These are phyloP conservation scores for Penicillium sp. DNA, from an alignment of 2,329 filamentous ascomycete genomes.

Conservation along the genomic window DNA sequence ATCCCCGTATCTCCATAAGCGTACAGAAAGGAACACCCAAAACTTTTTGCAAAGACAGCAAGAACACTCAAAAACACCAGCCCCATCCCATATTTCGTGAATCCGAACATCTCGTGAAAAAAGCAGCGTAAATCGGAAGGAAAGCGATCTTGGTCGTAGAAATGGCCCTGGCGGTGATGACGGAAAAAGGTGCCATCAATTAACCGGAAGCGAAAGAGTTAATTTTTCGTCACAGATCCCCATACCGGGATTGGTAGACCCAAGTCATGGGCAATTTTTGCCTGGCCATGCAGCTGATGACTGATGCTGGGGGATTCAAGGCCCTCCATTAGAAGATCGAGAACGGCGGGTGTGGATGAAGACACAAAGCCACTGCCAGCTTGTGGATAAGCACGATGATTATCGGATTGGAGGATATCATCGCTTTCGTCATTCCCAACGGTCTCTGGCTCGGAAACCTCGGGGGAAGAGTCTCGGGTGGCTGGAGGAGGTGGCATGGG, in stretches of 20 bases:
- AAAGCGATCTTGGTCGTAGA: too few relatives aligned
- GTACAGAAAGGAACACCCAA: too few relatives aligned
- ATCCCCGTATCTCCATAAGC: too few relatives aligned
- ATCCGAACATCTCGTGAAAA: too few relatives aligned
- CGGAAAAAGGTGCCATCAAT: too few relatives aligned
- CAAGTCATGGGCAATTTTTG: conserved; percentile 4
- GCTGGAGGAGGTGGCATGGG: neutral
- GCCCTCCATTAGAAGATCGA: conserved; percentile 59
- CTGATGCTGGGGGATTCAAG: conserved; percentile 53
- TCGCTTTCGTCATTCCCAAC: conserved; percentile 37
- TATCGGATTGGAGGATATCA: conserved; percentile 45
- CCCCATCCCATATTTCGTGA: too few relatives aligned
- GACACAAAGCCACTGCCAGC: conserved; percentile 57
- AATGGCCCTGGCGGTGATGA: too few relatives aligned
- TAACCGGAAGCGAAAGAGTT: too few relatives aligned
- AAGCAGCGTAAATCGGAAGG: too few relatives aligned
- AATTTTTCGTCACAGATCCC: neutral
- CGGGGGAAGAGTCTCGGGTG: neutral
- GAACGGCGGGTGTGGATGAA: conserved; percentile 48
- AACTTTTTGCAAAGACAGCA: too few relatives aligned
- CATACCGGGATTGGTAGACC: neutral
- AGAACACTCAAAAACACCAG: too few relatives aligned
- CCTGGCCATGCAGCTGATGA: conserved; percentile 37
- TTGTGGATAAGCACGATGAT: conserved; percentile 58
- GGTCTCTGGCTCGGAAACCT: conserved; percentile 3